phyloP scores from a whole-genome alignment of 768 basidiomycete species.

The Tylopilus vinaceipallidus region DNA sequence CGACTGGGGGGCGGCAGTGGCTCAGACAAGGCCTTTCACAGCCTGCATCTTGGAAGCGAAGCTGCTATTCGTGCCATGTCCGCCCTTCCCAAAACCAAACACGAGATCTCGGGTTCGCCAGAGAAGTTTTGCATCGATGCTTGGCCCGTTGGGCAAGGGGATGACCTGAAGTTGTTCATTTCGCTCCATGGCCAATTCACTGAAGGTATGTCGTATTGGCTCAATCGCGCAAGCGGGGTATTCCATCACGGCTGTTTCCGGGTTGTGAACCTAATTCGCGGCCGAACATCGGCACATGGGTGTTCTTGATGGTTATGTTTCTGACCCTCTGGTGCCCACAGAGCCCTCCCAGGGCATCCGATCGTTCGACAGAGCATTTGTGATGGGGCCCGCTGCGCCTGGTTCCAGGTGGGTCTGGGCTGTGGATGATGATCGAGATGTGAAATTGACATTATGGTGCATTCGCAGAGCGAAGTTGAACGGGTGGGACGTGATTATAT shows the following conservation, averaged over 20 bases:
- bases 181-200: slow-evolving; percentile 87
- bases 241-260: slow-evolving; percentile 16
- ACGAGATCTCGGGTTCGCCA: slow-evolving; percentile 75
- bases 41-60: slow-evolving; percentile 72
- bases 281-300: background rate
- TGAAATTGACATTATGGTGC: slow-evolving; percentile 8
- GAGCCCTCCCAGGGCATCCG: slow-evolving; percentile 76
- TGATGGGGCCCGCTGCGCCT: slow-evolving; percentile 76
- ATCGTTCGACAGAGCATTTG: slow-evolving; percentile 92
- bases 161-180: slow-evolving; percentile 55
- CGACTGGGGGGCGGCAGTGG: slow-evolving; percentile 60
- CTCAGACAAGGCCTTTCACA: slow-evolving; percentile 58
- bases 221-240: background rate
- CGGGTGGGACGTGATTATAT: slow-evolving; percentile 88
- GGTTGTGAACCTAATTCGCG: background rate
- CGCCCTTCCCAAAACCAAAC: slow-evolving; percentile 72
- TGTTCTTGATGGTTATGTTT: slow-evolving; percentile 15
- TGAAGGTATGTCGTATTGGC: slow-evolving; percentile 67
- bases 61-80: slow-evolving; percentile 57
- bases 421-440: background rate
- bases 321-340: slow-evolving; percentile 31
- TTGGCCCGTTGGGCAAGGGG: slow-evolving; percentile 70
- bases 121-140: slow-evolving; percentile 88
- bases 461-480: slow-evolving; percentile 68
- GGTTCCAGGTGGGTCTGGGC: slow-evolving; percentile 71